Evolutionary conservation across 139 green algal genomes (phyloP).

Genomic region (Chlorella sp.): DNA sequence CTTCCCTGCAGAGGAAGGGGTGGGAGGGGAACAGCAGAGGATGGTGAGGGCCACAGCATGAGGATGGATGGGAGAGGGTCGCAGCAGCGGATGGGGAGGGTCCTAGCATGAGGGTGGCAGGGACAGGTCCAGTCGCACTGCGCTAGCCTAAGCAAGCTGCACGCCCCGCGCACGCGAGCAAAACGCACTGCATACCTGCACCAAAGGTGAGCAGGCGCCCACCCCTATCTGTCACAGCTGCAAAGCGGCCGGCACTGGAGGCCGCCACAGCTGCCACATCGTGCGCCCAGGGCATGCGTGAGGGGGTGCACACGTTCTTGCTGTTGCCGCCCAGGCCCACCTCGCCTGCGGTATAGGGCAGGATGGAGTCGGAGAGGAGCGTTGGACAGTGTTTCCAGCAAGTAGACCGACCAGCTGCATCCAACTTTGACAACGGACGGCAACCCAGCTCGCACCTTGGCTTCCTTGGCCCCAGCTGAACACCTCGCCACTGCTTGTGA

Average conservation of each 20-base stretch:
- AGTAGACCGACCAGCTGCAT: too few species aligned
- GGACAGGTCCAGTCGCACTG: not conserved
- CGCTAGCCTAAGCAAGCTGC: not conserved
- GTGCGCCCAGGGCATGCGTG: slow-evolving; percentile 19
- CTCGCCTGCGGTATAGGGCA: not conserved
- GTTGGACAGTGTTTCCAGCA: not conserved
- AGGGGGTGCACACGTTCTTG: slow-evolving; percentile 2
- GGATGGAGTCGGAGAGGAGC: too few species aligned
- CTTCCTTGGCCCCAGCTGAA: slow-evolving; percentile 27
- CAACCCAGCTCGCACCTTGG: slow-evolving; percentile 2
- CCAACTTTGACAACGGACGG: too few species aligned
- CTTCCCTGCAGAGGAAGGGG: slow-evolving; percentile 5
- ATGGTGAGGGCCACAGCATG: not conserved
- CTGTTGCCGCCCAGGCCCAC: slow-evolving; percentile 13
- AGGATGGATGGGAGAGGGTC: too few species aligned
- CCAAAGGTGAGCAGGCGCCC: slow-evolving; percentile 28
- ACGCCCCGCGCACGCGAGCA: not conserved
- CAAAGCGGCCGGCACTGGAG: slow-evolving; percentile 26
- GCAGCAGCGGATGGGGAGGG: not conserved
- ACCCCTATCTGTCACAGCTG: not conserved
- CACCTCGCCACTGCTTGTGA: slow-evolving; percentile 7
- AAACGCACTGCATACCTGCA: not conserved
- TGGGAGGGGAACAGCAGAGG: not conserved
- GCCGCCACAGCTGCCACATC: not conserved
- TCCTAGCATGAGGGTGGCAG: too few species aligned